Evolutionary conservation across 768 basidiomycete species (phyloP).

Genomic region (Gymnopilus dilepis): DNA sequence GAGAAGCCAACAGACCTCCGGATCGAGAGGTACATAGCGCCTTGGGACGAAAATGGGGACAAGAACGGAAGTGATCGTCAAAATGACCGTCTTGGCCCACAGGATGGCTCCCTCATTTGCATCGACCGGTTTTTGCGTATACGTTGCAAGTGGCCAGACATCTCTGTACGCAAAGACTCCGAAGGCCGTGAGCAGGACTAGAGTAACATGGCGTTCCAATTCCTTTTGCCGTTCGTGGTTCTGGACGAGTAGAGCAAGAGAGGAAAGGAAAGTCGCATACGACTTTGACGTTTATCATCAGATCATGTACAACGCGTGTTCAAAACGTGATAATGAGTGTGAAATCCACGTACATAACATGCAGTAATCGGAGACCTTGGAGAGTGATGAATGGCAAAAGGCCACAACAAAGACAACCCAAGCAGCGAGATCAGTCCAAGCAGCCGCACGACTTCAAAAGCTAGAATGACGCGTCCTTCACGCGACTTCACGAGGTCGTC

Average conservation of each 20-base stretch:
- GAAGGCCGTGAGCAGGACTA: conserved; percentile 38
- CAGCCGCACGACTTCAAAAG: not conserved
- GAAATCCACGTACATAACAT: conserved; percentile 10
- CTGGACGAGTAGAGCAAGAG: conserved; percentile 39
- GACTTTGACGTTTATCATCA: conserved; percentile 3
- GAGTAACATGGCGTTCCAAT: conserved; percentile 25
- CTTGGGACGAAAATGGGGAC: conserved; percentile 59
- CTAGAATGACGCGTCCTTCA: not conserved
- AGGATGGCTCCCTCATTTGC: conserved; percentile 46
- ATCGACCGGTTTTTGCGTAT: conserved; percentile 50
- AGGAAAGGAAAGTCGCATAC: conserved; percentile 45
- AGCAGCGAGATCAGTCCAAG: not conserved
- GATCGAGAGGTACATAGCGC: conserved; percentile 56
- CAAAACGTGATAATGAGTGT: not conserved
- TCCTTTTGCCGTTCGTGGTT: conserved; percentile 16
- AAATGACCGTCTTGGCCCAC: conserved; percentile 53
- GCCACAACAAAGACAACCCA: not conserved
- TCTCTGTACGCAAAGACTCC: conserved; percentile 58
- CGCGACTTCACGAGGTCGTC: too few species aligned
- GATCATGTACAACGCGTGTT: too few species aligned
- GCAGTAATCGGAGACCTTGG: not conserved
- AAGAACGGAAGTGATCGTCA: conserved; percentile 46
- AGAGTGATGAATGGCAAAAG: too few species aligned
- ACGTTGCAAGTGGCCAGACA: conserved; percentile 62
- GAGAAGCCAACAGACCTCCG: conserved; percentile 32